phyloP scores from a whole-genome alignment of 2,329 filamentous ascomycete genomes.

The Penicillium sp. region DNA sequence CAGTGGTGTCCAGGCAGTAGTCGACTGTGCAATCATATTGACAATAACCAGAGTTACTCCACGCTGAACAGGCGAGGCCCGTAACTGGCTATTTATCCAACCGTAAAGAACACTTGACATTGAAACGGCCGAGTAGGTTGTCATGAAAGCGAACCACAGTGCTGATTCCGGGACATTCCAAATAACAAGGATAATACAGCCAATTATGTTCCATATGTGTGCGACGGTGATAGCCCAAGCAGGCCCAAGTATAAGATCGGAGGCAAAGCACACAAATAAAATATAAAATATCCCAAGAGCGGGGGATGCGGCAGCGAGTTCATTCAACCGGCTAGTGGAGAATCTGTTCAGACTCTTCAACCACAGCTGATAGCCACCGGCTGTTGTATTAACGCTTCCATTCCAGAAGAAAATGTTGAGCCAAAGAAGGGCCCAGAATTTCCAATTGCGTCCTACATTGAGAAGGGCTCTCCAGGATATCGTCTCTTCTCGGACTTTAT shows the following conservation, averaged over 20 bases:
- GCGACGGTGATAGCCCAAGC: slow-evolving; percentile 61
- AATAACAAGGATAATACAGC: slow-evolving; percentile 57
- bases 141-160: slow-evolving; percentile 59
- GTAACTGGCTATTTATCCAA: slow-evolving; percentile 59
- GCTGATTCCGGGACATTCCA: slow-evolving; percentile 62
- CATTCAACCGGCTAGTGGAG: slow-evolving; percentile 53
- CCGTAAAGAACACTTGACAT: slow-evolving; percentile 62
- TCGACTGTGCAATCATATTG: slow-evolving; percentile 59
- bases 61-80: slow-evolving; percentile 46
- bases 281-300: slow-evolving; percentile 62
- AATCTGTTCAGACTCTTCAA: slow-evolving; percentile 59
- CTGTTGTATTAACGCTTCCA: slow-evolving; percentile 50
- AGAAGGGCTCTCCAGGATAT: slow-evolving; percentile 35
- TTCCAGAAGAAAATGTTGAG: slow-evolving; percentile 64
- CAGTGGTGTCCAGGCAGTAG: slow-evolving; percentile 61
- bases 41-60: slow-evolving; percentile 57
- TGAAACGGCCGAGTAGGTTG: slow-evolving; percentile 54
- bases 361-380: slow-evolving; percentile 61
- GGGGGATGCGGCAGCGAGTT: slow-evolving; percentile 57
- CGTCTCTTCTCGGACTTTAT: slow-evolving; percentile 34
- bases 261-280: slow-evolving; percentile 58
- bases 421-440: slow-evolving; percentile 57
- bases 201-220: slow-evolving; percentile 57
- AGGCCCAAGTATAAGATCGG: slow-evolving; percentile 58
- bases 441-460: slow-evolving; percentile 47